Evolutionary conservation across 495 filamentous ascomycete species (phyloP).

Genomic region (Platismatia glauca): DNA sequence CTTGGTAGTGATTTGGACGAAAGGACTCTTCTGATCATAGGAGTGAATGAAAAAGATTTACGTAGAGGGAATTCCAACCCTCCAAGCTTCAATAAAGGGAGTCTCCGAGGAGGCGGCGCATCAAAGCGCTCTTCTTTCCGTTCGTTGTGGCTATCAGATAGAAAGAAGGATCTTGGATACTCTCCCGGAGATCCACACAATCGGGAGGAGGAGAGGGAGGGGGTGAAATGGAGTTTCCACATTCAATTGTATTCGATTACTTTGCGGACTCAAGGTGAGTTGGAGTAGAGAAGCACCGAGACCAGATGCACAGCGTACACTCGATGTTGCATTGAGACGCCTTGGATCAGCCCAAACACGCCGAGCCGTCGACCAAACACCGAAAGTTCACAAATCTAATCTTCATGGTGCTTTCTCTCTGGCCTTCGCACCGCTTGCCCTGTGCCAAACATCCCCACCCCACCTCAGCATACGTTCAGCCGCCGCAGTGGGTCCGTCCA

Average conservation of each 20-base stretch:
- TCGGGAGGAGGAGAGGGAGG: too few species aligned
- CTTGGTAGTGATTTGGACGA: too few species aligned
- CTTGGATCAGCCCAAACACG: neutral
- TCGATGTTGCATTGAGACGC: neutral
- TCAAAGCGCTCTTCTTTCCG: too few species aligned
- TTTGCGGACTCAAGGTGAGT: neutral
- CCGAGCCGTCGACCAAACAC: neutral
- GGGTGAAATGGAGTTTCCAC: neutral
- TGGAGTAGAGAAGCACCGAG: constrained; percentile 1
- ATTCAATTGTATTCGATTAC: neutral
- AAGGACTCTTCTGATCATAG: too few species aligned
- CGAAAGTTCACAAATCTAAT: neutral
- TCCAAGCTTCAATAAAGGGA: too few species aligned
- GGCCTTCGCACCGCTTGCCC: constrained; percentile 62
- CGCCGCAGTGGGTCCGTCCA: constrained; percentile 72
- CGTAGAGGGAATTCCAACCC: too few species aligned
- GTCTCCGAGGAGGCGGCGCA: too few species aligned
- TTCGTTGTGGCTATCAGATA: too few species aligned
- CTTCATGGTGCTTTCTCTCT: constrained; percentile 4
- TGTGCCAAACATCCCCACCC: constrained; percentile 91
- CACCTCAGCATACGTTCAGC: constrained; percentile 79
- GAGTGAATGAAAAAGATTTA: too few species aligned
- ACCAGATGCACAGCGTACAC: neutral
- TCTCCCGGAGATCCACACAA: too few species aligned
- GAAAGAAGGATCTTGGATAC: too few species aligned